Conservation (phyloP, 1,139 yeast genomes). For the Suhomyces panamericanus region DNA sequence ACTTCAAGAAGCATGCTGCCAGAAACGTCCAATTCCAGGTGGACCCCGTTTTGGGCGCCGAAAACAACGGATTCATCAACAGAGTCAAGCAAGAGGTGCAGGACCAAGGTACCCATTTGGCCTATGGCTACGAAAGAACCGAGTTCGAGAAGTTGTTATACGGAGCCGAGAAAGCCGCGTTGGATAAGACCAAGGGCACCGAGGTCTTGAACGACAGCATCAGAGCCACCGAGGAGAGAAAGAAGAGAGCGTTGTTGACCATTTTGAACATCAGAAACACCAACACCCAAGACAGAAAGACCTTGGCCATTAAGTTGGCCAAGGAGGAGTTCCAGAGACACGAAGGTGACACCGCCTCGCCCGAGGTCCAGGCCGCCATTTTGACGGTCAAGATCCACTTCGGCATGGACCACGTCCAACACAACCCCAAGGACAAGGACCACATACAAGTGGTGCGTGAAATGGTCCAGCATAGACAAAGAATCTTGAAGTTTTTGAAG, state of each 20-base stretch:
- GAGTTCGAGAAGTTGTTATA: slow-evolving; percentile 76
- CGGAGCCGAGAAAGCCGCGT: slow-evolving; percentile 63
- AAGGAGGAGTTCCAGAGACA: slow-evolving; percentile 75
- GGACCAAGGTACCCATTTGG: slow-evolving; percentile 57
- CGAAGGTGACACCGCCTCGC: slow-evolving; percentile 91
- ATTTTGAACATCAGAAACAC: slow-evolving; percentile 76
- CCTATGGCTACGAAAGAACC: slow-evolving; percentile 56
- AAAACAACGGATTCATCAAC: slow-evolving; percentile 64
- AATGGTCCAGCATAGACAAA: slow-evolving; percentile 87
- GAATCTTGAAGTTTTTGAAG: slow-evolving; percentile 76
- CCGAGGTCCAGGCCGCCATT: slow-evolving; percentile 95
- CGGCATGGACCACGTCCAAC: slow-evolving; percentile 72
- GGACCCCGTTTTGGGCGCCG: slow-evolving; percentile 80
- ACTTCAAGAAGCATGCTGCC: slow-evolving; percentile 40
- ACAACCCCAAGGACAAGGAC: slow-evolving; percentile 69
- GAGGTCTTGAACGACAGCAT: slow-evolving; percentile 49
- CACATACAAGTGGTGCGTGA: slow-evolving; percentile 73
- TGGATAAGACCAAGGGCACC: slow-evolving; percentile 31
- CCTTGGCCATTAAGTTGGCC: slow-evolving; percentile 64
- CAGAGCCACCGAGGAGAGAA: slow-evolving; percentile 51
- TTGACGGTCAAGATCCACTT: slow-evolving; percentile 79
- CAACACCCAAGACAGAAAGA: slow-evolving; percentile 55
- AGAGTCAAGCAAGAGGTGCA: slow-evolving; percentile 66
- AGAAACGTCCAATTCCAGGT: slow-evolving; percentile 38
- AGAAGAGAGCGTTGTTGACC: slow-evolving; percentile 69